Base-by-base conservation (phyloP, 768 basidiomycete genomes). In the Tephrocybe sp. region DNA sequence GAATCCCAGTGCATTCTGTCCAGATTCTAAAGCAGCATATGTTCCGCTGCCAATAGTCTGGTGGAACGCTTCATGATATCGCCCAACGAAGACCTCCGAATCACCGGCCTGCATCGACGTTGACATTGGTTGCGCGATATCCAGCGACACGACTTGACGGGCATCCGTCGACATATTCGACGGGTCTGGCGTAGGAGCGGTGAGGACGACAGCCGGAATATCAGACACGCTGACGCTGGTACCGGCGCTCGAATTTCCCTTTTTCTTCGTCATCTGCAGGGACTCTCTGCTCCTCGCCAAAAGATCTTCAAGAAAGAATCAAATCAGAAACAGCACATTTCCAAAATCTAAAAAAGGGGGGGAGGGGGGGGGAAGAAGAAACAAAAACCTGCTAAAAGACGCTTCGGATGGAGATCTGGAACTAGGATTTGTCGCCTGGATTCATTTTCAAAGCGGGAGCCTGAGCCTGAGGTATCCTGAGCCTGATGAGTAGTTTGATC, bases 131-230 rank as follows among this genome's bases (percentile, higher is more conserved):
- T 7, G 16, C 3, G 20, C 17, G 7, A 36, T 19, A 16, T n/a
- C 20, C 38, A 20, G 20, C 11, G 10, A 8, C 12, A 20, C n/a
- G n/a, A n/a, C 49, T 44, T 20, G 33, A 43, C 13, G 4, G 5
- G 42, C 11, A 13, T 19, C n/a, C 26, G 41, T 43, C 5, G 47
- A 52, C 11, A n/a, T 14, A 14, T 34, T 44, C 3, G 50, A 52
- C 31, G 41, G 47, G 13, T 58, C 53, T 3, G 56, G 56, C 12
- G 56, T 58, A 14, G 56, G 53, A 4, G 17, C 39, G n/a, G 56
- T 58, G 26, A 58, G 48, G 39, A 52, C 44, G 39, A 58, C 50
- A 6, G 49, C 42, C 9, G 56, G 56, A 8, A 58, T 50, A 7
- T 26, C 26, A 26, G 26, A 26, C 26, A 7, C 17, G 4, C n/a